Evolutionary conservation across 2,329 filamentous ascomycete species (phyloP).

Genomic region (Colletotrichum tabaci): DNA sequence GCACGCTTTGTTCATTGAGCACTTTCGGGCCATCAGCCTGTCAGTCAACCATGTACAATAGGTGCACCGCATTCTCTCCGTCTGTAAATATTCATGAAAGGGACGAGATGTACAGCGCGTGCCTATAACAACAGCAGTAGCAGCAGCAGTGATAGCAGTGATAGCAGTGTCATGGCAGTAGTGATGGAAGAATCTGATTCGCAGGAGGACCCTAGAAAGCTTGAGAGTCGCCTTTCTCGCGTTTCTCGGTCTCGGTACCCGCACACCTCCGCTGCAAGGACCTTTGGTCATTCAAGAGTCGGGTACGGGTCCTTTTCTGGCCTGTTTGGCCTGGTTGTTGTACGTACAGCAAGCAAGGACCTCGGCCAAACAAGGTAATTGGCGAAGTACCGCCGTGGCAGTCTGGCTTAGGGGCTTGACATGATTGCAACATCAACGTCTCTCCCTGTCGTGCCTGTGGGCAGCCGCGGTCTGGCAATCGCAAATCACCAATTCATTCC

Average conservation of each 20-base stretch:
- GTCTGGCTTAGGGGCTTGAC: conserved; percentile 19
- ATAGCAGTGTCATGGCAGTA: neutral
- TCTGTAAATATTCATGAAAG: neutral
- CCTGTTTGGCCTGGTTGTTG: conserved; percentile 10
- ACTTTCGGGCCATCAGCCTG: neutral
- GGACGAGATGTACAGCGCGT: conserved; percentile 8
- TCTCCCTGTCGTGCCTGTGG: conserved; percentile 42
- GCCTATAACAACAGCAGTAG: conserved; percentile 3
- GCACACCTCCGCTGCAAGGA: neutral
- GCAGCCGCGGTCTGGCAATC: conserved; percentile 35
- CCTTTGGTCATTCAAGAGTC: neutral
- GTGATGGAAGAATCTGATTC: no score
- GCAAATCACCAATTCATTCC: conserved; percentile 38
- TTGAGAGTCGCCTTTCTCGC: neutral
- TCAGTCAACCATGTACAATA: neutral
- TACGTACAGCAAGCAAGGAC: neutral
- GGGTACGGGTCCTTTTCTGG: neutral
- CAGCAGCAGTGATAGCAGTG: neutral
- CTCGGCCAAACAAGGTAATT: conserved; percentile 3
- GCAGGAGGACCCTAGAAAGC: neutral
- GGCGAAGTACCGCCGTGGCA: neutral
- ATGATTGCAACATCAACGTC: conserved; percentile 37
- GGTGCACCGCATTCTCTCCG: neutral
- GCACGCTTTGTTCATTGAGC: neutral
- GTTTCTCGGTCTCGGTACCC: conserved; percentile 12